A percentile compares a stretch with the other conserved stretches of the same genome.
These are phyloP conservation scores for Dovyalis caffra DNA, from an alignment of 345 rosid species.

Conservation along the genomic window DNA sequence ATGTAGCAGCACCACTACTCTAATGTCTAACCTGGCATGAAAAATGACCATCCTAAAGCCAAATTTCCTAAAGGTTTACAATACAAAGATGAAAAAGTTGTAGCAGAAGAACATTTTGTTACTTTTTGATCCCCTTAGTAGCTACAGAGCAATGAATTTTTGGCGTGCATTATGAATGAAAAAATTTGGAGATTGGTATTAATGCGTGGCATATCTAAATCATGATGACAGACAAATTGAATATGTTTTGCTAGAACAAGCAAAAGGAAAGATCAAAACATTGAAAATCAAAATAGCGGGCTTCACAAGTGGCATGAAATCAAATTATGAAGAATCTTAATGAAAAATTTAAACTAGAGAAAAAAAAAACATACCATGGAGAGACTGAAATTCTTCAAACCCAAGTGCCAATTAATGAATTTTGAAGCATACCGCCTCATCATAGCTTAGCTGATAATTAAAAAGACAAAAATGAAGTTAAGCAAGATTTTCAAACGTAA, in stretches of 20 bases:
- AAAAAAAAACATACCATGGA: neutral
- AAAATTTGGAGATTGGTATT: neutral
- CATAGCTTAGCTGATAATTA: conserved; percentile 3
- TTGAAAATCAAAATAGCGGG: neutral
- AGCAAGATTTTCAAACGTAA: no score
- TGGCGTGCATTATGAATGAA: neutral
- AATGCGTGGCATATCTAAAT: neutral
- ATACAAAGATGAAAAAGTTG: neutral
- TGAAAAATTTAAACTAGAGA: neutral
- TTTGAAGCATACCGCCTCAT: conserved; percentile 17
- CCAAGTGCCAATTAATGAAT: conserved; percentile 19
- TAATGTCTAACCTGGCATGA: neutral
- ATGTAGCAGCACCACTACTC: neutral
- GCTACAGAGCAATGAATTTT: neutral
- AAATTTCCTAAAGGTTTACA: neutral
- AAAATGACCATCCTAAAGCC: neutral
- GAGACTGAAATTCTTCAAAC: conserved; percentile 7
- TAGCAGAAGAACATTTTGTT: neutral
- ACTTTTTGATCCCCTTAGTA: neutral
- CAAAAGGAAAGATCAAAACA: neutral
- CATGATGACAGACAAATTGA: neutral
- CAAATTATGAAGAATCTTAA: neutral
- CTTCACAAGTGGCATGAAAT: neutral
- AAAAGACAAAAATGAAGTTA: no score
- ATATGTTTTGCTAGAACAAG: neutral